Conservation (phyloP, 345 rosid species). For the Aurinia saxatilis region DNA sequence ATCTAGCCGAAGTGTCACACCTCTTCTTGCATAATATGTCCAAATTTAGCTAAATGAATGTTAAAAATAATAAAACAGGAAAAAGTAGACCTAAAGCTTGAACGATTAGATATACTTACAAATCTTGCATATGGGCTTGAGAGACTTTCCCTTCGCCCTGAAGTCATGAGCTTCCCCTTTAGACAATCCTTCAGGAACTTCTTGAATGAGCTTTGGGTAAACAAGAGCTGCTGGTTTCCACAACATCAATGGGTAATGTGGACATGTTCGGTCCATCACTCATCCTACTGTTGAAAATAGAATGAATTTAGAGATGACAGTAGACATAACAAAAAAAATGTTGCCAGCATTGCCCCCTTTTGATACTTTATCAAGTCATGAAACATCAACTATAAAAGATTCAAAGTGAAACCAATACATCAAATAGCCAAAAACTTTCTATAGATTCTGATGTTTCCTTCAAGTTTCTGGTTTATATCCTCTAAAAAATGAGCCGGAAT, state of each 20-base stretch:
- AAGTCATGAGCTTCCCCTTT: slow-evolving; percentile 59
- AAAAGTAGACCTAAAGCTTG: too few species aligned
- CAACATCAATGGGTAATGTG: slow-evolving; percentile 75
- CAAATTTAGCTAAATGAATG: neutral
- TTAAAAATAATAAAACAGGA: neutral
- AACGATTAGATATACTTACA: too few species aligned
- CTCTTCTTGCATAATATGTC: neutral
- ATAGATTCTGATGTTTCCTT: neutral
- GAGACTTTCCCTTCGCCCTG: too few species aligned
- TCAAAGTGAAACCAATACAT: neutral
- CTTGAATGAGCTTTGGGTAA: slow-evolving; percentile 88
- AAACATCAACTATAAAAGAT: too few species aligned
- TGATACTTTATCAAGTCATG: neutral
- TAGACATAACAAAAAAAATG: neutral
- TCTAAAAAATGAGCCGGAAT: too few species aligned
- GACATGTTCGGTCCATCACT: slow-evolving; percentile 45
- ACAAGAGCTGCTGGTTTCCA: slow-evolving; percentile 99
- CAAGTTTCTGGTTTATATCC: neutral
- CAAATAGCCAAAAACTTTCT: neutral
- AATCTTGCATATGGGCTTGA: slow-evolving; percentile 76
- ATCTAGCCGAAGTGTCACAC: neutral
- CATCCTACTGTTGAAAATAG: neutral
- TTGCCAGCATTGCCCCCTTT: too few species aligned
- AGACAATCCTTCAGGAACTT: slow-evolving; percentile 81
- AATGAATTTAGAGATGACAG: too few species aligned